A percentile compares a stretch with the other conserved stretches of the same genome.
Conservation (phyloP, 345 rosid species). For the Ceriops zippeliana region DNA sequence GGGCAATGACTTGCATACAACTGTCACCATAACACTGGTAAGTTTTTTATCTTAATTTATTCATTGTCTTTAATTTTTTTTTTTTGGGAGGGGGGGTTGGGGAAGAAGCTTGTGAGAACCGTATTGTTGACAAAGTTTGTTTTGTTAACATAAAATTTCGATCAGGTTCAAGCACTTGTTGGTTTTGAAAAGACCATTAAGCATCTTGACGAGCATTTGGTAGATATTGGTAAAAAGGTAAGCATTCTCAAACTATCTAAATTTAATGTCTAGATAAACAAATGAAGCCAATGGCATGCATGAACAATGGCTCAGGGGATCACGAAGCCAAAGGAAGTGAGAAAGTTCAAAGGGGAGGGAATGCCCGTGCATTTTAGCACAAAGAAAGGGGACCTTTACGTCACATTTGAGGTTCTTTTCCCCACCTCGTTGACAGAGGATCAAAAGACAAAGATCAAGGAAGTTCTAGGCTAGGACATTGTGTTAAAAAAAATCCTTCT, state of each 20-base stretch:
- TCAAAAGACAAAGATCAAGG: conserved; percentile 78
- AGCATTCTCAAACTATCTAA: conserved; percentile 1
- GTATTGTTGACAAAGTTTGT: neutral
- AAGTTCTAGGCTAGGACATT: conserved; percentile 52
- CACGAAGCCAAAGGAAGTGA: conserved; percentile 89
- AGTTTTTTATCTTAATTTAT: neutral
- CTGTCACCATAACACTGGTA: conserved; percentile 88
- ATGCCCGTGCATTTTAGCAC: conserved; percentile 86
- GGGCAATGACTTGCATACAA: conserved; percentile 81
- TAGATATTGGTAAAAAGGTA: conserved; percentile 83
- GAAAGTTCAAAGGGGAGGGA: conserved; percentile 91
- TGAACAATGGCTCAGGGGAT: conserved; percentile 53
- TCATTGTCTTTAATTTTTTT: neutral
- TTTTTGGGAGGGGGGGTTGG: neutral
- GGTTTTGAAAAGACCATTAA: conserved; percentile 90
- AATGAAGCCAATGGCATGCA: neutral
- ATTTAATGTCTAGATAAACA: neutral
- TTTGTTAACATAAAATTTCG: neutral
- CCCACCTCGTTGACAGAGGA: conserved; percentile 73
- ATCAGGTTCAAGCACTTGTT: conserved; percentile 91
- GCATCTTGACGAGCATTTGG: conserved; percentile 96
- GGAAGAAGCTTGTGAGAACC: too few species aligned
- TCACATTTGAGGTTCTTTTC: conserved; percentile 86
- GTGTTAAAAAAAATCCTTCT: neutral
- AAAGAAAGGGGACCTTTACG: conserved; percentile 85